A percentile compares a stretch with the other conserved stretches of the same genome.
Evolutionary conservation across 176 grass and related monocot genomes (phyloP).

Genomic region (Aegilops bicornis): DNA sequence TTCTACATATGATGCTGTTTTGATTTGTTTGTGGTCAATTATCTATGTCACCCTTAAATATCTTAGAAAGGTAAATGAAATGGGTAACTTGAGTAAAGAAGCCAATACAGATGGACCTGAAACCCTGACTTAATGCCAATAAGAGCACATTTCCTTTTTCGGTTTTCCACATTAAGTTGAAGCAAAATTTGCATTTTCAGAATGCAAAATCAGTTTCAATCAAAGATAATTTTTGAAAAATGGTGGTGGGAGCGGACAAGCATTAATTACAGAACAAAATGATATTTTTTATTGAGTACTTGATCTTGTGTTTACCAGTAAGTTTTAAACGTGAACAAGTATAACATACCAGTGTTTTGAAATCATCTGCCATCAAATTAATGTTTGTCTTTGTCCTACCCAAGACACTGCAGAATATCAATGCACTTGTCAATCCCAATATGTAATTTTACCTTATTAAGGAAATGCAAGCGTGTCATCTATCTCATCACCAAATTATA

Average conservation of each 20-base stretch:
- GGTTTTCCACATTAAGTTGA: neutral
- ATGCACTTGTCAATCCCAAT: neutral
- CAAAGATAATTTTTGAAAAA: neutral
- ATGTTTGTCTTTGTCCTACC: conserved; percentile 79
- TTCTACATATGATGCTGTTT: neutral
- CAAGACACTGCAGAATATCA: conserved; percentile 69
- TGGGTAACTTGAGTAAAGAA: conserved; percentile 9
- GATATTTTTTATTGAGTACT: neutral
- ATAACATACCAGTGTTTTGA: conserved; percentile 67
- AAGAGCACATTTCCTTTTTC: neutral
- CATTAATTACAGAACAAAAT: neutral
- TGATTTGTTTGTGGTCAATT: neutral
- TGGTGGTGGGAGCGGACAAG: neutral
- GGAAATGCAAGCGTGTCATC: neutral
- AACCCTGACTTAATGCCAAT: conserved; percentile 4
- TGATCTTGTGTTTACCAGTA: neutral
- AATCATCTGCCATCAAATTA: conserved; percentile 62
- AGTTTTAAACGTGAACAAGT: neutral
- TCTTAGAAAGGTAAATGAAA: conserved; percentile 7
- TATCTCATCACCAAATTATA: neutral
- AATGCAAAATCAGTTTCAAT: conserved; percentile 3
- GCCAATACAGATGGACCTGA: neutral
- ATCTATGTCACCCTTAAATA: neutral
- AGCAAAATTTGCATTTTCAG: neutral
- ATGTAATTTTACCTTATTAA: neutral